These are phyloP conservation scores for Mercurialis annua DNA, from an alignment of 345 rosid genomes.

Conservation along the genomic window DNA sequence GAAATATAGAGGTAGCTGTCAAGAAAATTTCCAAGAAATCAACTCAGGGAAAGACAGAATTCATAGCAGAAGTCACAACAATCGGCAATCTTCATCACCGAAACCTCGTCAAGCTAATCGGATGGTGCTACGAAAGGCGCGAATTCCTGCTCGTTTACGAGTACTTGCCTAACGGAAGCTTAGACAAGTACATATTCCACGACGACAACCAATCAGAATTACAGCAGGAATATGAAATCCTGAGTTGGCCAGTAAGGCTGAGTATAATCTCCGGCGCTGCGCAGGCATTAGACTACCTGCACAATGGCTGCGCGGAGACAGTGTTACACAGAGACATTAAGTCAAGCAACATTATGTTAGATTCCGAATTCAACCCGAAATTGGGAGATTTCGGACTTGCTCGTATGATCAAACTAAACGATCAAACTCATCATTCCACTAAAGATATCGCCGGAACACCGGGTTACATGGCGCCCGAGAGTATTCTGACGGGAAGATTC, in stretches of 20 bases:
- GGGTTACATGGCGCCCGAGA: slow-evolving; percentile 87
- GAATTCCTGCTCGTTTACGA: slow-evolving; percentile 70
- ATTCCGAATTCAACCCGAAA: slow-evolving; percentile 49
- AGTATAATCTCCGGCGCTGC: slow-evolving; percentile 50
- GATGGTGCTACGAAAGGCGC: slow-evolving; percentile 64
- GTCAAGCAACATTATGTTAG: slow-evolving; percentile 77
- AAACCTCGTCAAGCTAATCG: slow-evolving; percentile 68
- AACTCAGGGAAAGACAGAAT: slow-evolving; percentile 72
- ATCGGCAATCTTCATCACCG: slow-evolving; percentile 64
- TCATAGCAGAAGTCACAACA: slow-evolving; percentile 73
- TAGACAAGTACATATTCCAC: slow-evolving; percentile 51
- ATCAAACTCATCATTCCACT: slow-evolving; percentile 69
- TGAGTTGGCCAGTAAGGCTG: slow-evolving; percentile 55
- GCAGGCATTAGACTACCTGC: slow-evolving; percentile 68
- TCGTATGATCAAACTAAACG: slow-evolving; percentile 48
- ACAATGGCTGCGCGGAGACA: slow-evolving; percentile 54
- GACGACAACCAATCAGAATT: slow-evolving; percentile 1
- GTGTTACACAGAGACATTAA: slow-evolving; percentile 75
- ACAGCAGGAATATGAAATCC: slow-evolving; percentile 28
- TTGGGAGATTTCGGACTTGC: slow-evolving; percentile 83
- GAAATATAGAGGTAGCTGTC: slow-evolving; percentile 56
- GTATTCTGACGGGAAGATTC: slow-evolving; percentile 54
- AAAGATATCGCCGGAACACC: slow-evolving; percentile 70
- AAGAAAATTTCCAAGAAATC: slow-evolving; percentile 61
- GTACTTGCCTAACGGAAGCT: slow-evolving; percentile 64